Conservation (phyloP, 805 yeast species). For the Cyberlindnera lachancei region DNA sequence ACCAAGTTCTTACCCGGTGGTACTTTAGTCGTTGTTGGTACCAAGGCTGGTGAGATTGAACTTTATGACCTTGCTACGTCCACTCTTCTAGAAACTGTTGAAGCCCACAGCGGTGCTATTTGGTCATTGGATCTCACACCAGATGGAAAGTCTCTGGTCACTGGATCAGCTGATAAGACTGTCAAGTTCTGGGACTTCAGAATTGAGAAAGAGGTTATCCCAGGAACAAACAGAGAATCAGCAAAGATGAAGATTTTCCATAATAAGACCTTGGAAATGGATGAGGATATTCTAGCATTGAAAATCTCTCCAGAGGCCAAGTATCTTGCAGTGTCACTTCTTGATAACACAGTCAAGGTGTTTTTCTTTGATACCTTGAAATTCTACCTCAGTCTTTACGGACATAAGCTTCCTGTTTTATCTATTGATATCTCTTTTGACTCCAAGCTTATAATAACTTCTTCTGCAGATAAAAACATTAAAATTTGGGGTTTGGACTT, state of each 20-base stretch:
- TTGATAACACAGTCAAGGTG: conserved; percentile 94
- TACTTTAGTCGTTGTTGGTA: conserved; percentile 76
- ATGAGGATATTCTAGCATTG: conserved; percentile 78
- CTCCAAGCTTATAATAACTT: conserved; percentile 79
- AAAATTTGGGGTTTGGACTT: conserved; percentile 98
- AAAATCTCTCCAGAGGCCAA: conserved; percentile 74
- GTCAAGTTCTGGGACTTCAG: conserved; percentile 86
- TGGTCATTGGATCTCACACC: conserved; percentile 87
- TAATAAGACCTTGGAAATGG: conserved; percentile 73
- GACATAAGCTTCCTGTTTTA: conserved; percentile 93
- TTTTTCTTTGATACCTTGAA: conserved; percentile 83
- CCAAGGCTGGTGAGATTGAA: conserved; percentile 78
- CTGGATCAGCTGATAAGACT: conserved; percentile 91
- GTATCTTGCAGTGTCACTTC: conserved; percentile 71
- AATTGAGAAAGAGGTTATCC: conserved; percentile 57
- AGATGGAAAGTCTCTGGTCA: conserved; percentile 77
- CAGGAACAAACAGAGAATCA: conserved; percentile 51
- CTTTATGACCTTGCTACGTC: conserved; percentile 84
- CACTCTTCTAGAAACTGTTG: conserved; percentile 58
- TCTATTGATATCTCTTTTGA: conserved; percentile 88
- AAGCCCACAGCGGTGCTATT: conserved; percentile 77
- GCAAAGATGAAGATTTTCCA: conserved; percentile 58
- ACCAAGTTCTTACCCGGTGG: conserved; percentile 89
- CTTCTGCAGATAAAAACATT: conserved; percentile 95
- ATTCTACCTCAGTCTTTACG: conserved; percentile 82